Evolutionary conservation across 1,284 basidiomycete species (phyloP), one percentile per base, ranked within the genome.

Genomic region (Rhodotorula mucilaginosa): DNA sequence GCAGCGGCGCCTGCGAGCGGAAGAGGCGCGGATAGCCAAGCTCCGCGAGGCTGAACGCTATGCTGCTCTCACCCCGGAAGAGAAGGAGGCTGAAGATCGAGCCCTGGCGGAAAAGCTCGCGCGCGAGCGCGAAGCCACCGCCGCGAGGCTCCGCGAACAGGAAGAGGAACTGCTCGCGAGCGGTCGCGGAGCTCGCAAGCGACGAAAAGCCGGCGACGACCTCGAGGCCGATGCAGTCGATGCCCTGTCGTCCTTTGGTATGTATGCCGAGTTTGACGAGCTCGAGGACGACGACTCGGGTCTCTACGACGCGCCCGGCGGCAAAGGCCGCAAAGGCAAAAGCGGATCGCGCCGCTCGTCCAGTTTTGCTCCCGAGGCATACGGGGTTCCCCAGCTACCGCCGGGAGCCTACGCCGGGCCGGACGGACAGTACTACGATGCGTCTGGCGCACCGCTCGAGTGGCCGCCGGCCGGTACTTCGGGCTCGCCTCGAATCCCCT

Each of bases 51-150:
- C 62, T 16, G 74, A 76, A 54, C 65, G 74, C 29, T 59, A 65
- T 21, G 70, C 68, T 23, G 59, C 58, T 19, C 29, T 76, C 34
- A 76, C 70, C 13, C 72, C 74, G 5, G 74, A 76, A 52, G 68
- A 76, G 61, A 64, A 68, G 34, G 71, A 63, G 23, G 74, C 72
- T 15, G 72, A 76, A 57, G 72, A 76, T 48, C 46, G 62, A 23
- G 60, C 59, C 3, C 23, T 58, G 5, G 63, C 68, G 2, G 70
- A 76, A 18, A 65, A 61, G 61, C 23, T 69, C 0, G 61, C 58
- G 31, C 54, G 62, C 26, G 72, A 74, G 59, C 54, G 61, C 5
- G 66, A 62, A 44, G 69, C 66, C 51, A 65, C 69, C 4, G 57
- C 51, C 23, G 46, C 26, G 5, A 31, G 47, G 56, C 21, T 74